Evolutionary conservation across 306 rosid genomes (phyloP).

Genomic region (Abrus pulchellus): DNA sequence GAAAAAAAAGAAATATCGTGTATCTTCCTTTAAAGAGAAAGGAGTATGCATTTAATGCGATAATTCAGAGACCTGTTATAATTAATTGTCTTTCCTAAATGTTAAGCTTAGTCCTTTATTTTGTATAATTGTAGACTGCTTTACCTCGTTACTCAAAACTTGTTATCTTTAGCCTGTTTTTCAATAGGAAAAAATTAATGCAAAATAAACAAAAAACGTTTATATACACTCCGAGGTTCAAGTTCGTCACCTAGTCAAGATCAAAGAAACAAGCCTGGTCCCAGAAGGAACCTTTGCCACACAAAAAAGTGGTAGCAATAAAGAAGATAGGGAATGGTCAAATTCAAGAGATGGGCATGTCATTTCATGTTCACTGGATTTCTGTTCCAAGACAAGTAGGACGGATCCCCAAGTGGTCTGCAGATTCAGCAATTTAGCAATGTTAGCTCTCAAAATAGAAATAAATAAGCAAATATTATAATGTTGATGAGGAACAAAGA

Average conservation of each 20-base stretch:
- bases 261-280: constrained; percentile 11
- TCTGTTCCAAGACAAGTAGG: constrained; percentile 92
- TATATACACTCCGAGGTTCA: constrained; percentile 43
- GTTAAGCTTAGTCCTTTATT: background rate
- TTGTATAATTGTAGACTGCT: background rate
- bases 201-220: constrained; percentile 8
- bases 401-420: constrained; percentile 95
- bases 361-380: constrained; percentile 51
- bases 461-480: background rate
- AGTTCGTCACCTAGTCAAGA: constrained; percentile 32
- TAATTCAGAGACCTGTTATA: no score
- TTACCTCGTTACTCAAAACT: background rate
- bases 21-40: no score
- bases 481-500: constrained; percentile 4
- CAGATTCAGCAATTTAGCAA: constrained; percentile 47
- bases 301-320: background rate
- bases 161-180: background rate
- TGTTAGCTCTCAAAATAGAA: constrained; percentile 37
- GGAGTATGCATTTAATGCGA: no score
- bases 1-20: no score
- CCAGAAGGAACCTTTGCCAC: constrained; percentile 29
- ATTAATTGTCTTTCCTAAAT: background rate
- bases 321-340: constrained; percentile 10
- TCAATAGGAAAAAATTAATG: background rate
- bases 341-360: constrained; percentile 23